These are phyloP conservation scores for Serendipita sp. DNA, from an alignment of 768 basidiomycete genomes.

Conservation along the genomic window DNA sequence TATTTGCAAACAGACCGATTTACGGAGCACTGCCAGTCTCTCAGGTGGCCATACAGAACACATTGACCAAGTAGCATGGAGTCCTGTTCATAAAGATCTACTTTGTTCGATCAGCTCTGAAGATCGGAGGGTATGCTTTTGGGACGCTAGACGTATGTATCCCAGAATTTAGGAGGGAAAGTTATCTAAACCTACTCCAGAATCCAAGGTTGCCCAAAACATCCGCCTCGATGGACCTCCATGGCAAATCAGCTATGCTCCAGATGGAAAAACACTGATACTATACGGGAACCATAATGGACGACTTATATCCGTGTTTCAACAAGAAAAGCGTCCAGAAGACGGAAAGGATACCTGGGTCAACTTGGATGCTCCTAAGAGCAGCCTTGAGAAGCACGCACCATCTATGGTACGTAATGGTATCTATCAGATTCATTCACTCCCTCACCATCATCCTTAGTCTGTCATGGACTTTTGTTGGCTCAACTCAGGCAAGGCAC, in stretches of 20 bases:
- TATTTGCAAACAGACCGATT: conserved; percentile 40
- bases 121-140: conserved; percentile 60
- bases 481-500: conserved; percentile 19
- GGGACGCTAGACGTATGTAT: conserved; percentile 65
- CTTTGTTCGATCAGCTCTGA: conserved; percentile 68
- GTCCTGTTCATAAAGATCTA: conserved; percentile 67
- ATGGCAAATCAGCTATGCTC: conserved; percentile 49
- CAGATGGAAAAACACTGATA: conserved; percentile 49
- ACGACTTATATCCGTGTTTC: conserved; percentile 35
- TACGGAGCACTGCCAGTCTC: conserved; percentile 44
- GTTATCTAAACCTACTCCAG: not conserved
- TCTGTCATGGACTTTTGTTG: conserved; percentile 2
- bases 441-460: not conserved
- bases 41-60: conserved; percentile 62
- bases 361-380: conserved; percentile 3
- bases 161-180: not conserved
- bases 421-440: not conserved
- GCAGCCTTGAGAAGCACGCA: conserved; percentile 14
- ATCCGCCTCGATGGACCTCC: conserved; percentile 37
- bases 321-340: conserved; percentile 34
- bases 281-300: conserved; percentile 45
- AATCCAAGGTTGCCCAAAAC: conserved; percentile 5
- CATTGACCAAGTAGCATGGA: conserved; percentile 73
- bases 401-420: not conserved
- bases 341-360: conserved; percentile 37